A percentile compares a stretch with the other conserved stretches of the same genome.
phyloP scores from a whole-genome alignment of 2,329 filamentous ascomycete species.

The Stagonosporopsis vannaccii region DNA sequence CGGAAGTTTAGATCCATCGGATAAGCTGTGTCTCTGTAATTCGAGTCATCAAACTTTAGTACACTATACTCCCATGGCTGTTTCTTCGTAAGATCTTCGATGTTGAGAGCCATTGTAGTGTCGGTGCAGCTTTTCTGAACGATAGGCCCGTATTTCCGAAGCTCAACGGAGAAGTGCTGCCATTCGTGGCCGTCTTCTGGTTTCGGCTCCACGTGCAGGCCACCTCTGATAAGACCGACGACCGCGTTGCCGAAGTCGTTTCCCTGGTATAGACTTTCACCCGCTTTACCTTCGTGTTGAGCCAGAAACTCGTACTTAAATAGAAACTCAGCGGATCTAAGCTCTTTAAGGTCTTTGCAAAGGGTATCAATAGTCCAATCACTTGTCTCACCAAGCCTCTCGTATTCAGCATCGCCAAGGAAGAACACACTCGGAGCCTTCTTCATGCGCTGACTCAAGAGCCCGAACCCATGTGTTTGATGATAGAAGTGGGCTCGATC shows the following conservation, averaged over 20 bases:
- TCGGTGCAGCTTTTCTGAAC: neutral
- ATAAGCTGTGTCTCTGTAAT: constrained; percentile 1
- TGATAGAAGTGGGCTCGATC: constrained; percentile 6
- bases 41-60: neutral
- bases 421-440: constrained; percentile 1
- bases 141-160: neutral
- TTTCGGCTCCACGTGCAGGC: neutral
- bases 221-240: neutral
- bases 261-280: neutral
- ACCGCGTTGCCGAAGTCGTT: neutral
- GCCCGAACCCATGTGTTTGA: constrained; percentile 2
- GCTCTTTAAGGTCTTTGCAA: neutral
- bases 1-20: constrained; percentile 5
- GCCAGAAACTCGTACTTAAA: neutral
- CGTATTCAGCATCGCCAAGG: neutral
- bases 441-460: neutral
- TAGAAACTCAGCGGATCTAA: neutral
- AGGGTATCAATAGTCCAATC: constrained; percentile 2
- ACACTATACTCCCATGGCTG: constrained; percentile 8
- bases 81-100: constrained; percentile 1
- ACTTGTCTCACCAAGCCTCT: neutral
- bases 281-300: neutral
- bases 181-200: neutral
- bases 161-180: neutral
- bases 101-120: neutral